Percentiles rank a stretch among this genome's conserved stretches.
These are phyloP conservation scores for Gossypium trilobum DNA, from an alignment of 441 rosid species.

Conservation along the genomic window DNA sequence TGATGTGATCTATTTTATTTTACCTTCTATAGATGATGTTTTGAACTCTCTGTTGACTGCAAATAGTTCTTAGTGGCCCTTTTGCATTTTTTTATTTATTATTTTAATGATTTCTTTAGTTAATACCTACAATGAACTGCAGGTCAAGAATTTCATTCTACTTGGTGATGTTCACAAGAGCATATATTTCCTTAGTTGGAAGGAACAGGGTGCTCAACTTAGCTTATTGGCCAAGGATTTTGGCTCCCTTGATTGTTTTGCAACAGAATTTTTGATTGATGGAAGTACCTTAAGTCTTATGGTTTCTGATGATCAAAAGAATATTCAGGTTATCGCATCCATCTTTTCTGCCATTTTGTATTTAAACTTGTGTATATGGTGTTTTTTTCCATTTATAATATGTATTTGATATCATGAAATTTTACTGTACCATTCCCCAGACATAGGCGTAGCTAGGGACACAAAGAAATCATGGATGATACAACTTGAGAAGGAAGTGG, in stretches of 20 bases:
- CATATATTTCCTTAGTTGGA: conserved; percentile 93
- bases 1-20: conserved; percentile 1
- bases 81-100: conserved; percentile 12
- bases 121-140: conserved; percentile 17
- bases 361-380: not conserved
- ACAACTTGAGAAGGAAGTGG: not conserved
- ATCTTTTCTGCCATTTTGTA: not conserved
- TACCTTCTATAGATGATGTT: not conserved
- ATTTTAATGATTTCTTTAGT: not conserved
- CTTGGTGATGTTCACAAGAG: conserved; percentile 91
- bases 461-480: conserved; percentile 5
- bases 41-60: not conserved
- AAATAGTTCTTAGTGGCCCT: conserved; percentile 1
- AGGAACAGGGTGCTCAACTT: conserved; percentile 95
- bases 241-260: conserved; percentile 85
- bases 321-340: conserved; percentile 56
- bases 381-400: not conserved
- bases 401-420: not conserved
- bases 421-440: not conserved
- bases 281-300: conserved; percentile 90
- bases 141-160: conserved; percentile 86
- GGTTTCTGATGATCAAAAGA: conserved; percentile 91
- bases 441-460: not conserved
- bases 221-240: conserved; percentile 90
- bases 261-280: conserved; percentile 94